These are phyloP conservation scores for Hyphopichia khmerensis DNA, from an alignment of 1,139 yeast genomes.

Conservation along the genomic window DNA sequence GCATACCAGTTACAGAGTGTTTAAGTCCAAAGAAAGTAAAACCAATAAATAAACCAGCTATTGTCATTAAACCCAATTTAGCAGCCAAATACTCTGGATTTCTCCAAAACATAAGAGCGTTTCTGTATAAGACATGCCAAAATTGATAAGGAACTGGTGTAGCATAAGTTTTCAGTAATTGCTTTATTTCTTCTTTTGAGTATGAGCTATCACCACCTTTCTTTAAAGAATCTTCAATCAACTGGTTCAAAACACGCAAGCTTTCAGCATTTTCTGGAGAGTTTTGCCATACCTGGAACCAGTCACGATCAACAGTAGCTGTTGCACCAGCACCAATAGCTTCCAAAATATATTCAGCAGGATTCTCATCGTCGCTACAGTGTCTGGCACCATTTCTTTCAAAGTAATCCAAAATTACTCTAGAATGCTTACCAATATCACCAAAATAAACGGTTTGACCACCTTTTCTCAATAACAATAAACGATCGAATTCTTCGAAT, in stretches of 20 bases:
- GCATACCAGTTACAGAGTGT: conserved; percentile 39
- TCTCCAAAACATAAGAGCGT: conserved; percentile 42
- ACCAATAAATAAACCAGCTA: conserved; percentile 47
- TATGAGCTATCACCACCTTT: conserved; percentile 20
- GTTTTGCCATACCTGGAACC: conserved; percentile 31
- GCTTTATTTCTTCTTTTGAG: conserved; percentile 10
- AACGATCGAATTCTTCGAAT: conserved; percentile 34
- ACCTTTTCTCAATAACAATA: conserved; percentile 39
- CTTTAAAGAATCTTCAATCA: conserved; percentile 27
- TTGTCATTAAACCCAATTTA: conserved; percentile 34
- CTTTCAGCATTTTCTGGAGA: conserved; percentile 25
- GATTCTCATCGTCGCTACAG: conserved; percentile 49
- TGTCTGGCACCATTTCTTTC: conserved; percentile 51
- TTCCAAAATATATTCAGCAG: conserved; percentile 60
- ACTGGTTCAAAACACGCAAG: conserved; percentile 20
- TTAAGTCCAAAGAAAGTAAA: conserved; percentile 39
- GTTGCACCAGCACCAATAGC: conserved; percentile 47
- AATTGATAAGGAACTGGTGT: conserved; percentile 26
- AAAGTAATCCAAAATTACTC: conserved; percentile 51
- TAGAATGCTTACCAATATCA: conserved; percentile 57
- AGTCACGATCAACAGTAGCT: conserved; percentile 31
- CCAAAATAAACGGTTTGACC: conserved; percentile 70
- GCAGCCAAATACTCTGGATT: conserved; percentile 40
- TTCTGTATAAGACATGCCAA: conserved; percentile 21
- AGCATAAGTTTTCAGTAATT: conserved; percentile 23